Percentiles rank a stretch among this genome's conserved stretches.
phyloP scores from a whole-genome alignment of 495 filamentous ascomycete species.

The Penicillium ucsense region DNA sequence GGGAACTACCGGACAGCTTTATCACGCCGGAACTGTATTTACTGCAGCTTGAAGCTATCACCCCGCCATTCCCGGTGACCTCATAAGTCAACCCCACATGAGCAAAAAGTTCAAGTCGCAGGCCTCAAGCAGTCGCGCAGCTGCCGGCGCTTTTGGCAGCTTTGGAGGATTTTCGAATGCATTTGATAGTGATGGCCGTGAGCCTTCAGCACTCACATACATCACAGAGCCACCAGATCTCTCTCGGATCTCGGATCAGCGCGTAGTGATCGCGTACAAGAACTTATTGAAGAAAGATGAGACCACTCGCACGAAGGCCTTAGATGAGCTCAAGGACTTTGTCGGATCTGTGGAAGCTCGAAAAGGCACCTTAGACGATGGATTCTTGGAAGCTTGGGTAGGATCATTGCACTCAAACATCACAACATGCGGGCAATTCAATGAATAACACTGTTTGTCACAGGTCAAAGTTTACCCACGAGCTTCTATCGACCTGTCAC shows the following conservation, averaged over 20 bases:
- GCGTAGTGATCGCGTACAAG: conserved; percentile 80
- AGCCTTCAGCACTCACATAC: conserved; percentile 64
- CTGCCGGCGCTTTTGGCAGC: conserved; percentile 36
- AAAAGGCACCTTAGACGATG: conserved; percentile 56
- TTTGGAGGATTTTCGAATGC: conserved; percentile 36
- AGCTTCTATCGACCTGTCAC: conserved; percentile 74
- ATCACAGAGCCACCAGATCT: conserved; percentile 78
- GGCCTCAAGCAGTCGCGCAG: conserved; percentile 62
- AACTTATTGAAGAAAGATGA: conserved; percentile 87
- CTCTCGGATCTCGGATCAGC: conserved; percentile 62
- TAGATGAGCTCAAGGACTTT: conserved; percentile 72
- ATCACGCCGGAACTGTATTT: not conserved
- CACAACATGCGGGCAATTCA: not conserved
- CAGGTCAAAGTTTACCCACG: conserved; percentile 82
- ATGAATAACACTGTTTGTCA: not conserved
- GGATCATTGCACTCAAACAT: conserved; percentile 21
- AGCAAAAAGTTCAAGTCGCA: conserved; percentile 64
- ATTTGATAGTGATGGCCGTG: conserved; percentile 38
- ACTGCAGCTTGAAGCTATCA: conserved; percentile 5
- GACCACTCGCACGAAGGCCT: conserved; percentile 82
- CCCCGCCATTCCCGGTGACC: conserved; percentile 23
- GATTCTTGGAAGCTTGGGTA: conserved; percentile 81
- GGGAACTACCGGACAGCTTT: too few relatives aligned
- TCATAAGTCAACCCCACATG: conserved; percentile 38
- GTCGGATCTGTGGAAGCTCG: conserved; percentile 39